Conservation (phyloP, 495 filamentous ascomycete species). For the Aspergillus sparsus region DNA sequence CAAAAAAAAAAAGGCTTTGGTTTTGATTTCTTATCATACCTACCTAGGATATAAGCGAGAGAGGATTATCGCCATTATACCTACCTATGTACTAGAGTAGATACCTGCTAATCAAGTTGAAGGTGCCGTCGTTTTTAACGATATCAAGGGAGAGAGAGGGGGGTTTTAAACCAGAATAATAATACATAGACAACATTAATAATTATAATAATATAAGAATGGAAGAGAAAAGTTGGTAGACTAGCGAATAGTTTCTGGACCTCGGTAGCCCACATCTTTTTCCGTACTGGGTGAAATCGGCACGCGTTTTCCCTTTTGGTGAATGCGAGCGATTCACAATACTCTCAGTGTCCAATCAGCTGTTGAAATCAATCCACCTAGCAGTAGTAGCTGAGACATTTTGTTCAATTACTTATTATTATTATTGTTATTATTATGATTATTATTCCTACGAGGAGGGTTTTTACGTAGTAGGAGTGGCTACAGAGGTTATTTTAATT, state of each 20-base stretch:
- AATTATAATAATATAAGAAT: background rate
- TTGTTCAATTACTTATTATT: background rate
- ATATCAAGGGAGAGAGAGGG: no score
- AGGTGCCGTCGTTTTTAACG: no score
- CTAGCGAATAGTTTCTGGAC: background rate
- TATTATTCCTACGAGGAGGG: no score
- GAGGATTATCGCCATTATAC: no score
- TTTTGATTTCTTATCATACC: no score
- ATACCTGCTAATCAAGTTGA: no score
- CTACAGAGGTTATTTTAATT: no score
- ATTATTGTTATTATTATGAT: background rate
- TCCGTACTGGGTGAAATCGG: slow-evolving; percentile 2
- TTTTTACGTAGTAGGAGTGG: no score
- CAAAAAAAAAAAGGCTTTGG: no score
- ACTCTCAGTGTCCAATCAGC: slow-evolving; percentile 5
- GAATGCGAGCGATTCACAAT: background rate
- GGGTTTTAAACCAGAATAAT: no score
- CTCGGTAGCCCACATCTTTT: slow-evolving; percentile 13
- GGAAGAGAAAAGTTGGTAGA: background rate
- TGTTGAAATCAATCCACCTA: slow-evolving; percentile 3
- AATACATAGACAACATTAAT: background rate
- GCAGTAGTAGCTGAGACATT: slow-evolving; percentile 5
- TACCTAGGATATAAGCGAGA: no score
- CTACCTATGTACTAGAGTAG: no score
- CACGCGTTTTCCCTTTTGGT: slow-evolving; percentile 14